phyloP scores from a whole-genome alignment of 305 asterid species.

The Coffea humblotiana region DNA sequence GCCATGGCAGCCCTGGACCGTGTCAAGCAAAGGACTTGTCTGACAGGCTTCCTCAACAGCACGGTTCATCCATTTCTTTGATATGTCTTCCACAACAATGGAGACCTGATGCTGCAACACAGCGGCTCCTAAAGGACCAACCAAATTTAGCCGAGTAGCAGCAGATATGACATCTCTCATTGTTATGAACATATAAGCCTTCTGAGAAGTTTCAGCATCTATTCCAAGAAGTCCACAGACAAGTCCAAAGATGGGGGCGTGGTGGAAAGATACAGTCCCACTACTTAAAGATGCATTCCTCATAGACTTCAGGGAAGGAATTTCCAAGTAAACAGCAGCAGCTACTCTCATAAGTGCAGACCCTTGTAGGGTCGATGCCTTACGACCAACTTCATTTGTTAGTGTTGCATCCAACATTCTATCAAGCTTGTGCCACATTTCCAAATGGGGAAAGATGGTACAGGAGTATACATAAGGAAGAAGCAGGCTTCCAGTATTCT shows the following conservation, averaged over 20 bases:
- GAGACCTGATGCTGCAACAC: conserved; percentile 72
- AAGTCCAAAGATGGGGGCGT: conserved; percentile 80
- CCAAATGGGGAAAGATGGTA: conserved; percentile 49
- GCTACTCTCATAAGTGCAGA: conserved; percentile 88
- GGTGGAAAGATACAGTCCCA: conserved; percentile 55
- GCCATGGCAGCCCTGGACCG: conserved; percentile 86
- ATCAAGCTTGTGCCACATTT: conserved; percentile 67
- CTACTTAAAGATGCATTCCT: conserved; percentile 52
- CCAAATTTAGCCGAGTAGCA: conserved; percentile 82
- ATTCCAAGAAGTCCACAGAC: conserved; percentile 75
- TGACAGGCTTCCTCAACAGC: conserved; percentile 84
- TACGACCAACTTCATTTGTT: conserved; percentile 75
- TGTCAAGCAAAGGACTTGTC: conserved; percentile 79
- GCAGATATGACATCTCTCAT: conserved; percentile 91
- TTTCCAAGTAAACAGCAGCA: conserved; percentile 63
- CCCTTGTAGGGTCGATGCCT: conserved; percentile 81
- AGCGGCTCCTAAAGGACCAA: conserved; percentile 89
- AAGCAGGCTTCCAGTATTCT: conserved; percentile 82
- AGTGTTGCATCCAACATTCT: conserved; percentile 54
- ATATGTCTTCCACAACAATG: conserved; percentile 53
- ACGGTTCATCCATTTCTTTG: conserved; percentile 77
- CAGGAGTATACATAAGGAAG: conserved; percentile 69
- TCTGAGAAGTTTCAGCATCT: conserved; percentile 61
- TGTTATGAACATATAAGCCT: conserved; percentile 71
- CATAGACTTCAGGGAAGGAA: conserved; percentile 54